phyloP scores from a whole-genome alignment of 495 filamentous ascomycete genomes.

The Xylaria longipes region DNA sequence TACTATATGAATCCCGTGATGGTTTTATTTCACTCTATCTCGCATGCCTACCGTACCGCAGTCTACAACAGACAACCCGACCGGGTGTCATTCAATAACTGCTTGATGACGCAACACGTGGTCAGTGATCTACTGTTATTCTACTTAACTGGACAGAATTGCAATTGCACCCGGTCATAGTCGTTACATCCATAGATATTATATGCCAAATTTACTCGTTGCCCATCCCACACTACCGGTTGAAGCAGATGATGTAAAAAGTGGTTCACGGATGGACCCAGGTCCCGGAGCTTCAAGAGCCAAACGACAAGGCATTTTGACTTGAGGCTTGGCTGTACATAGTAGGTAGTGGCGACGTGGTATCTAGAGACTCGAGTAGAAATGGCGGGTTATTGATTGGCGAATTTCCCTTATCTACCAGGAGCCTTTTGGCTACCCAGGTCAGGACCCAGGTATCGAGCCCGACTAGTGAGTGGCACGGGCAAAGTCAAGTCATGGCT shows the following conservation, averaged over 20 bases:
- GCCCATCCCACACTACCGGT: neutral
- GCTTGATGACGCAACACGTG: neutral
- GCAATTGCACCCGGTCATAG: neutral
- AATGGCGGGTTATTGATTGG: conserved; percentile 1
- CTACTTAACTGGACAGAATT: neutral
- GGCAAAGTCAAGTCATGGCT: conserved; percentile 20
- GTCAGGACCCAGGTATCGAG: too few relatives aligned
- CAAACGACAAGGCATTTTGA: neutral
- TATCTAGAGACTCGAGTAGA: neutral
- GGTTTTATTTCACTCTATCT: neutral
- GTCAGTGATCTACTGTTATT: neutral
- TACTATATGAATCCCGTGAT: neutral
- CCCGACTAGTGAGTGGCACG: conserved; percentile 1
- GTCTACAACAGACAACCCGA: neutral
- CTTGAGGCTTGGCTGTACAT: neutral
- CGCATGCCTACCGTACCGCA: neutral
- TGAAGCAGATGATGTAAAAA: conserved; percentile 1
- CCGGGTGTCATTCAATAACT: neutral
- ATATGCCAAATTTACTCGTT: neutral
- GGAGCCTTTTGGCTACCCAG: neutral
- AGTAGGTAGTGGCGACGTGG: neutral
- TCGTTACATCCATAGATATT: neutral
- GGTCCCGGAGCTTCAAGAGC: neutral
- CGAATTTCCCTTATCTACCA: neutral
- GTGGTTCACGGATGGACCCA: neutral